Base-by-base conservation (phyloP, 2,329 filamentous ascomycete genomes). In the Drechmeria coniospora region DNA sequence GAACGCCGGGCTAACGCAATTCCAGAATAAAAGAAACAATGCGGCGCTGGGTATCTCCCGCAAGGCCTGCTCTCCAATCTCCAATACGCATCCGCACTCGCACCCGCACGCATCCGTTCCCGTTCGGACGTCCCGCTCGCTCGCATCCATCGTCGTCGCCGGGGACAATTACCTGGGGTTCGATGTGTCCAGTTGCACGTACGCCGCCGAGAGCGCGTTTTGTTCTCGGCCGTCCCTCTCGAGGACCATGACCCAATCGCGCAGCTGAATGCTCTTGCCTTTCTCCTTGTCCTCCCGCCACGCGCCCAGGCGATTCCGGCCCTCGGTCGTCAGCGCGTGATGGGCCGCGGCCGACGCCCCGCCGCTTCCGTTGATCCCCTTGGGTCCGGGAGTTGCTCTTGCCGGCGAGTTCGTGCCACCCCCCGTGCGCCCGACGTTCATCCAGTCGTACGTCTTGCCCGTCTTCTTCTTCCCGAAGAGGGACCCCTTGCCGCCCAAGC, bases 281-380 rank as follows among this genome's bases (percentile, higher is more conserved):
- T 77, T 79, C 14, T 77, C 72, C 29, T 71, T 73, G 42, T 83
- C 77, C 50, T 94, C 84, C 33, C 81, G 68, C 67, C 76, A 81
- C 11, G 67, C 64, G n/a, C 81, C 81, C 21, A 82, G 56, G 29
- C 73, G 69, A 29, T 73, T 71, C 15, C 68, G 63, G 11, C 68
- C 65, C 19, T 71, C 66, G 2, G 59, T 63, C 4, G 70, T 69
- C 31, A 78, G 49, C 23, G 57, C 47, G 34, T 55, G 41, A 31
- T 42, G 47, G 21, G 40, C 41, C 2, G 49, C 42, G 6, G 45
- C 39, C 4, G 52, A 31, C 5, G 47, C 37, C n/a, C 45, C 43
- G 11, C 47, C 39, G 10, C 46, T 34, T n/a, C 49, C 49, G 25
- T 45, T 49, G 13, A 42, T 32, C 13, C 45, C 52, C 23, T 49